Base-by-base conservation (phyloP, 2,329 filamentous ascomycete species). In the Fusarium napiforme region DNA sequence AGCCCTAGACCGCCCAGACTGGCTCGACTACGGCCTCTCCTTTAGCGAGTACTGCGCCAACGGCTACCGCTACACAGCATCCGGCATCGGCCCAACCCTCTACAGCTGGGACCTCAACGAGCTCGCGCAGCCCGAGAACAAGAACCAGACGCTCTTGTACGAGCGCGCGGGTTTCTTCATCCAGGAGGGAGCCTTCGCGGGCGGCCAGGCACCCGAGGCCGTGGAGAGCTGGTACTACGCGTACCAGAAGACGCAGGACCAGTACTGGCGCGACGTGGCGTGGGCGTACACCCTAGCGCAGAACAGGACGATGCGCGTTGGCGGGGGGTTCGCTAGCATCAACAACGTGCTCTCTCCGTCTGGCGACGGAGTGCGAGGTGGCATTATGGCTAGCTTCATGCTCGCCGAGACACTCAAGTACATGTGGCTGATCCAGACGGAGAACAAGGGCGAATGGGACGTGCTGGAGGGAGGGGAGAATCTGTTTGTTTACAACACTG, bases 351-450 rank as follows among this genome's bases (percentile, higher is more conserved):
- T 93, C 78, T 79, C 86, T 56, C 86, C 89, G 88, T 75, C 92
- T 91, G 21, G 85, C 84, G 28, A 89, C 91, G 2, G 82, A 85
- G 46, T 46, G 7, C 83, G 89, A 60, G 92, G 89, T 3, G 87
- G 92, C 74, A 89, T 90, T 1, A 88, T 89, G 32, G 87, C 94
- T 60, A 84, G 92, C 75, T 97, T 95, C 83, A 90, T 93, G 85
- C 94, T 96, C 80, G 93, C 93, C 0, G 93, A 96, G 83, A 92
- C 94, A 65, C 78, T 96, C 78, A 96, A 97, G 85, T 96, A 96
- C 80, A 49, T 59, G 40, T 71, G 49, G 42, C 37, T 66, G 28
- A 71, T 93, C 60, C 88, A 90, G 77, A 86, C 88, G 2, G 87
- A 90, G 34, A 89, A 87, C 65, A 83, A 86, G 58, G 67, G 52